Base-by-base conservation (phyloP, 129 eudicot species). In the Flaveria trinervia region DNA sequence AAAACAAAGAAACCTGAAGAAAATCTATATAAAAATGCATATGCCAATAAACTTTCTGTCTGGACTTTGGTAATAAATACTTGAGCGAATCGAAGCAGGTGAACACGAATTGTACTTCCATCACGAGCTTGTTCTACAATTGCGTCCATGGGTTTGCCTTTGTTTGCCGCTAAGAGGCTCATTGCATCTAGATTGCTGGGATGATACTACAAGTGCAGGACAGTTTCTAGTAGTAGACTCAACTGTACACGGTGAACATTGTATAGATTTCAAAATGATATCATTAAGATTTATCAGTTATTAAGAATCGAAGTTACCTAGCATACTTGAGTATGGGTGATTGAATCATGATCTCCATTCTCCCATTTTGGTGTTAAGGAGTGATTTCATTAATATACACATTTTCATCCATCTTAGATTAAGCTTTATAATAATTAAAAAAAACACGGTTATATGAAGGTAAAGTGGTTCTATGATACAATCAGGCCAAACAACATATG, bases 51-150 rank as follows among this genome's bases (percentile, higher is more conserved):
- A 23, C 20, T 44, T 51, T 48, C 20, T 81, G 87, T 23, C 26
- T 23, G 26, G 26, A 23, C 26, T 0, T 23, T 23, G 26, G 26
- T 23, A 23, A 23, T 23, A 20, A 20, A 20, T 20, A 20, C 22
- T 20, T 20, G 22, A 20, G 22, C 22, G 22, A 20, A 20, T 3
- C 96, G 98, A 83, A 93, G 97, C 87, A 93, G 81, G 70, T 90
- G 89, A 44, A 91, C 97, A 73, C 93, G 92, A 71, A 93, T 80
- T 30, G 96, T 84, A 83, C 97, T 93, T 71, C 98, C 97, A 81
- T 90, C 98, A 68, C 96, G 93, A 80, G 87, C 92, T 77, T 89
- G 91, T 84, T 93, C 97, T 6, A 93, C 98, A 75, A 90, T 75
- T 71, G 93, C 96, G 14, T 45, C 13, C 10, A 45, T 7, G 13